Evolutionary conservation across 176 grass and related monocot genomes (phyloP), one percentile per base, ranked within the genome.

Genomic region (Triticum monococcum): DNA sequence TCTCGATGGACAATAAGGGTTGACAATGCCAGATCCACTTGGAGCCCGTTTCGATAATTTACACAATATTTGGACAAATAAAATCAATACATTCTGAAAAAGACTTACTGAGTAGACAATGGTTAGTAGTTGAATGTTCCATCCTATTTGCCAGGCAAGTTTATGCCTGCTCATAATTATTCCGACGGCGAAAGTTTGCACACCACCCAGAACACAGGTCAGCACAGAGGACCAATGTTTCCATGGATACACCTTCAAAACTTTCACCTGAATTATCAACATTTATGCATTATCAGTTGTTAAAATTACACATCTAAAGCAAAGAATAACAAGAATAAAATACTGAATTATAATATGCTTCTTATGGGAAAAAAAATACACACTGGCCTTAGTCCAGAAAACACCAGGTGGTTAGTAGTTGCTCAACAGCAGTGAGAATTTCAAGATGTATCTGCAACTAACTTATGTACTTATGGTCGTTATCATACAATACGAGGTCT

Each of bases 201-300:
- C 37, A 46, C 62, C 79, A 46, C 78, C 79, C 0, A 80, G 40
- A 80, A 80, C 33, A 48, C 62, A 80, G 4, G 24, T 80, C 38
- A 66, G 1, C 79, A 80, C 79, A 20, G 24, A 66, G 38, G 62
- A 80, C 61, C 79, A 80, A 22, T 80, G 62, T 66, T 80, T 80
- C 61, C 79, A 80, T 48, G 77, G 30, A 40, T 80, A 66, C 6
- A 22, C 61, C 12, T 64, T 41, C 43, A 80, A 16, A 31, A 66
- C 79, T 80, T 80, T 80, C 61, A 80, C 61, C 79, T 80, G 4
- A 43, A 66, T 46, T 45, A 45, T 65, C 43, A 26, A 33, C 33
- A 70, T 70, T 70, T 64, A 43, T 64, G 7, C 11, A 41, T 45
- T 45, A 45, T 80, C 28, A 80, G 3, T 9, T 20, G 14, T 52